Conservation (phyloP, 1,139 yeast species). For the Diutina siamensis region DNA sequence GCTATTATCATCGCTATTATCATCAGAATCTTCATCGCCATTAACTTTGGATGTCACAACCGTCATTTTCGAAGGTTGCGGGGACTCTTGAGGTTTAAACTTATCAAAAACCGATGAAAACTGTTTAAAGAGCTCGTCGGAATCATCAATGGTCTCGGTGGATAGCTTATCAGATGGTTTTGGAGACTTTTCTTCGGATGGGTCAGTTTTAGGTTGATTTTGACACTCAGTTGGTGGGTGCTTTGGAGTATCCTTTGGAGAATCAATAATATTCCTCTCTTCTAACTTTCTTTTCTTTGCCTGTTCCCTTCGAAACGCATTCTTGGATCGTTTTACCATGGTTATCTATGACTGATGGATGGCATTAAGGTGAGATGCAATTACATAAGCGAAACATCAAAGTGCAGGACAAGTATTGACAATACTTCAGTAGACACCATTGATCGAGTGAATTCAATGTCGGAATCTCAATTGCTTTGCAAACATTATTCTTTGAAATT, state of each 20-base stretch:
- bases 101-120: not conserved
- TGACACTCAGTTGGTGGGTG: not conserved
- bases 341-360: not conserved
- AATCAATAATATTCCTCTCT: not conserved
- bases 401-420: no score
- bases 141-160: not conserved
- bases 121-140: not conserved
- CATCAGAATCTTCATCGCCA: not conserved
- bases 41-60: no score
- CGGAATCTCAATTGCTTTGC: no score
- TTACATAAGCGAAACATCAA: no score
- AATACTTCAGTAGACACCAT: no score
- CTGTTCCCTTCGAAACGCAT: constrained; percentile 53
- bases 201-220: not conserved
- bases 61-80: not conserved
- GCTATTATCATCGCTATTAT: not conserved
- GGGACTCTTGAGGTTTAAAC: not conserved
- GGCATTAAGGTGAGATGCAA: no score
- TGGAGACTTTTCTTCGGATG: not conserved
- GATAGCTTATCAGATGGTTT: not conserved
- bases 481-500: no score
- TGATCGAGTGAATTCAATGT: no score
- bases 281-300: constrained; percentile 38
- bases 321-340: constrained; percentile 29
- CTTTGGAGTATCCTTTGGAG: not conserved